Conservation (phyloP, 225 moss, liverwort and hornwort species). For the Bryoerythrophyllum caledonicum region DNA sequence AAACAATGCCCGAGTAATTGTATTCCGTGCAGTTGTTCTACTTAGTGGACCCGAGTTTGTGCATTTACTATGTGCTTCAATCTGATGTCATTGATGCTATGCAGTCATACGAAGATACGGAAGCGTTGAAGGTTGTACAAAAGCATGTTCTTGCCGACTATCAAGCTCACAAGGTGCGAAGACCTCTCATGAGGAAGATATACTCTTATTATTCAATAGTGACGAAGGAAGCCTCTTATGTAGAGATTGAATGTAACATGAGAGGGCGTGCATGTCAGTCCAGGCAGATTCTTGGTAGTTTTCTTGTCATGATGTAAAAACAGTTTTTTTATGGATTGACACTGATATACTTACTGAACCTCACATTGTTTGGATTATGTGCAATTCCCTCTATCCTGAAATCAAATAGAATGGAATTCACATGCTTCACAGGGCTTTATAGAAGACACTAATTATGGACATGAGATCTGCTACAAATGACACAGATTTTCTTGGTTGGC, state of each 20-base stretch:
- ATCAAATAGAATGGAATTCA: background rate
- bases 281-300: constrained; percentile 8
- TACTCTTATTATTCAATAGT: constrained; percentile 10
- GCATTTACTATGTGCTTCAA: constrained; percentile 8
- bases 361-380: constrained; percentile 11
- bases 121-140: constrained; percentile 75
- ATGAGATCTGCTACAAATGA: constrained; percentile 18
- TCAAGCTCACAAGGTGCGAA: constrained; percentile 80
- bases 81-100: constrained; percentile 23
- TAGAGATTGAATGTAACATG: background rate
- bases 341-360: constrained; percentile 8
- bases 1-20: background rate
- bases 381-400: constrained; percentile 12
- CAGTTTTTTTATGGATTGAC: background rate
- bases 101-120: constrained; percentile 89
- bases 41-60: constrained; percentile 1
- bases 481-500: constrained; percentile 25
- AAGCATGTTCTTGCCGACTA: constrained; percentile 97
- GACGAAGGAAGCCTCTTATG: background rate
- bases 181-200: constrained; percentile 13
- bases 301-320: background rate
- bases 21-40: background rate
- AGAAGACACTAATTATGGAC: background rate
- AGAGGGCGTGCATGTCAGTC: constrained; percentile 16
- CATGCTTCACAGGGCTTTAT: background rate